phyloP scores from a whole-genome alignment of 1,284 basidiomycete genomes.

The Sporisorium graminicola region DNA sequence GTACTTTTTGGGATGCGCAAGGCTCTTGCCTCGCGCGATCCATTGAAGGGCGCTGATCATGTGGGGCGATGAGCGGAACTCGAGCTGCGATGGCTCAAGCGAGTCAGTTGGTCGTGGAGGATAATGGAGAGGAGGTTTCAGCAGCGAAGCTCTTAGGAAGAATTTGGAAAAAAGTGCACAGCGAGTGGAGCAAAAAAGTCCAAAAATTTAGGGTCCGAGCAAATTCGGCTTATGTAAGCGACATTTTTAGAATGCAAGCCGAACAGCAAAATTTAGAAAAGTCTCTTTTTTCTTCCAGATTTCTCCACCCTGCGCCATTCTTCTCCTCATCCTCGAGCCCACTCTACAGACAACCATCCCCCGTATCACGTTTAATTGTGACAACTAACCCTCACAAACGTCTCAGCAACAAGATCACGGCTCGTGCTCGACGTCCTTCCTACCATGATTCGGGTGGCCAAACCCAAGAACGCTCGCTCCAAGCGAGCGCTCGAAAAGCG shows the following conservation, averaged over 20 bases:
- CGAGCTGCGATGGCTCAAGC: not conserved
- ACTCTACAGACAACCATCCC: too few relatives aligned
- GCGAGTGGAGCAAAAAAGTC: constrained; percentile 17
- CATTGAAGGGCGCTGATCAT: constrained; percentile 75
- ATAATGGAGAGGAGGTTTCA: constrained; percentile 1
- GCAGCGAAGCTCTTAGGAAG: constrained; percentile 1
- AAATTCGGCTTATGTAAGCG: constrained; percentile 40
- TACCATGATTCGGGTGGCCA: constrained; percentile 70
- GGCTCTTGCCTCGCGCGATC: constrained; percentile 85
- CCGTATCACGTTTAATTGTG: not conserved
- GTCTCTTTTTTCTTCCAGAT: constrained; percentile 2
- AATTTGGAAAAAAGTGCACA: constrained; percentile 1
- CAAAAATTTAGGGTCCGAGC: constrained; percentile 5
- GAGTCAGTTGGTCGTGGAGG: not conserved
- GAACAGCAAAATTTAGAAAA: constrained; percentile 16
- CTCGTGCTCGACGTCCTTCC: not conserved
- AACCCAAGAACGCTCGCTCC: constrained; percentile 96
- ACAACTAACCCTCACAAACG: too few relatives aligned
- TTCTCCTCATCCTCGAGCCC: not conserved
- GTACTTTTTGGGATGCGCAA: constrained; percentile 85
- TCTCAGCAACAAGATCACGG: not conserved
- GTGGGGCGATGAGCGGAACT: not conserved
- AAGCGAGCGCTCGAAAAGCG: constrained; percentile 90
- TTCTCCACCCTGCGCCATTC: not conserved
- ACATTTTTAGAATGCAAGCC: not conserved